phyloP scores from a whole-genome alignment of 1,284 basidiomycete species.

The Ceratobasidium sp. region DNA sequence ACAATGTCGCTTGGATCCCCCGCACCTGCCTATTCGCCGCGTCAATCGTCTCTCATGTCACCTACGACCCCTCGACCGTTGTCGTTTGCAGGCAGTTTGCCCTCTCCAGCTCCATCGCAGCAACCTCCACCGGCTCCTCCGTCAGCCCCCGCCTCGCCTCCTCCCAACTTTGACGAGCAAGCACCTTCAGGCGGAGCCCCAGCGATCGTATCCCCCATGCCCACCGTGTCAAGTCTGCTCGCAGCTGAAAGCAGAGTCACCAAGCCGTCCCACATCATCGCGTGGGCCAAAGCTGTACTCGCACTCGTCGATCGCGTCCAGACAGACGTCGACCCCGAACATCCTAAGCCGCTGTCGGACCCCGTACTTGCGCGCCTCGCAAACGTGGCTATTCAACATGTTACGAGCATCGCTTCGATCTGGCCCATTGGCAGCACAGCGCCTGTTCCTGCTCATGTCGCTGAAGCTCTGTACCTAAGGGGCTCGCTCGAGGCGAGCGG shows the following conservation, averaged over 20 bases:
- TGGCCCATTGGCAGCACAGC: slow-evolving; percentile 51
- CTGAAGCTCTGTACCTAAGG: slow-evolving; percentile 81
- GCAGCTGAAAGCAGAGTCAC: slow-evolving; percentile 65
- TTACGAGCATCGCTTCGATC: slow-evolving; percentile 67
- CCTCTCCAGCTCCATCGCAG: not conserved
- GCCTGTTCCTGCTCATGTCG: slow-evolving; percentile 65
- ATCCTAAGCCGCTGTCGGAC: slow-evolving; percentile 72
- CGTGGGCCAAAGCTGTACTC: slow-evolving; percentile 85
- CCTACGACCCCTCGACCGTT: slow-evolving; percentile 22
- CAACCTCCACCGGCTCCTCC: slow-evolving; percentile 11
- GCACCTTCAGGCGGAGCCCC: slow-evolving; percentile 18
- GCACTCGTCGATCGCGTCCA: slow-evolving; percentile 78
- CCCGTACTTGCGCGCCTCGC: slow-evolving; percentile 72
- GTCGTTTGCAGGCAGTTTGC: slow-evolving; percentile 8
- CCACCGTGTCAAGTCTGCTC: slow-evolving; percentile 68
- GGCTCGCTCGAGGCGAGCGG: slow-evolving; percentile 80
- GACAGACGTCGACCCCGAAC: slow-evolving; percentile 56
- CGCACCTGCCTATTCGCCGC: slow-evolving; percentile 8
- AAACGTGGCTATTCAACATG: slow-evolving; percentile 73
- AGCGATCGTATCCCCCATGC: slow-evolving; percentile 61
- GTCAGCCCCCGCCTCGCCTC: slow-evolving; percentile 19
- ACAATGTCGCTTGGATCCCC: slow-evolving; percentile 25
- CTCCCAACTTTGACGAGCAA: slow-evolving; percentile 39
- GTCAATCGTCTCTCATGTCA: slow-evolving; percentile 31
- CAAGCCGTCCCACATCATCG: slow-evolving; percentile 71